phyloP scores from a whole-genome alignment of 2,329 filamentous ascomycete species.

The Trichoderma semiorbis region DNA sequence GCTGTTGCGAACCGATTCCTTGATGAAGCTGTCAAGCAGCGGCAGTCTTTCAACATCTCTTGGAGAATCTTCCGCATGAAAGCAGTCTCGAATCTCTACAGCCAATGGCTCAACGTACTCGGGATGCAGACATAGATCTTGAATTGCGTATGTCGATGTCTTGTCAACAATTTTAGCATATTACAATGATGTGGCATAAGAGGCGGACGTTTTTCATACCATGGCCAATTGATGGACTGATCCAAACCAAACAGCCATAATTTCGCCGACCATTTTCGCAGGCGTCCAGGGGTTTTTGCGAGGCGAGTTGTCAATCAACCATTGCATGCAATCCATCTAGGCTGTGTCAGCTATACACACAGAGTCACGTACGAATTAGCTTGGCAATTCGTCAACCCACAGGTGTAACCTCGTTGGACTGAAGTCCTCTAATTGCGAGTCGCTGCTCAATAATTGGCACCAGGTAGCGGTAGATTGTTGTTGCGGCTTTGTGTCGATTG shows the following conservation, averaged over 20 bases:
- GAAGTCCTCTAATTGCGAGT: not conserved
- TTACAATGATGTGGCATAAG: no score
- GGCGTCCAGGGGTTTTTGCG: slow-evolving; percentile 13
- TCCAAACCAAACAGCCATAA: slow-evolving; percentile 20
- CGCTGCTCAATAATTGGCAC: not conserved
- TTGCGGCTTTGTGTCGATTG: not conserved
- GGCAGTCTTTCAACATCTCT: slow-evolving; percentile 2
- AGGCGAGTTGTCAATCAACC: not conserved
- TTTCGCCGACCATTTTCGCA: slow-evolving; percentile 8
- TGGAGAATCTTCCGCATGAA: not conserved
- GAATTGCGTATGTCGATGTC: not conserved
- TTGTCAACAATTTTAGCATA: not conserved
- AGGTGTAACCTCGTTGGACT: not conserved
- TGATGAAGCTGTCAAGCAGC: slow-evolving; percentile 20
- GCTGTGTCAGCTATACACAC: not conserved
- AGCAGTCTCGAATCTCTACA: not conserved
- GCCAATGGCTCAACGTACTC: not conserved
- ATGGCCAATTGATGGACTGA: not conserved
- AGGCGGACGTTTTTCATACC: not conserved
- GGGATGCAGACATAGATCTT: not conserved
- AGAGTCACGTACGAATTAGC: not conserved
- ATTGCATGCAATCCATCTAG: not conserved
- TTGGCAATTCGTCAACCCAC: not conserved
- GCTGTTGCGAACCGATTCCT: slow-evolving; percentile 8
- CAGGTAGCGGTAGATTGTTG: not conserved